Evolutionary conservation across 345 rosid species (phyloP).

Genomic region (Salix brachista): DNA sequence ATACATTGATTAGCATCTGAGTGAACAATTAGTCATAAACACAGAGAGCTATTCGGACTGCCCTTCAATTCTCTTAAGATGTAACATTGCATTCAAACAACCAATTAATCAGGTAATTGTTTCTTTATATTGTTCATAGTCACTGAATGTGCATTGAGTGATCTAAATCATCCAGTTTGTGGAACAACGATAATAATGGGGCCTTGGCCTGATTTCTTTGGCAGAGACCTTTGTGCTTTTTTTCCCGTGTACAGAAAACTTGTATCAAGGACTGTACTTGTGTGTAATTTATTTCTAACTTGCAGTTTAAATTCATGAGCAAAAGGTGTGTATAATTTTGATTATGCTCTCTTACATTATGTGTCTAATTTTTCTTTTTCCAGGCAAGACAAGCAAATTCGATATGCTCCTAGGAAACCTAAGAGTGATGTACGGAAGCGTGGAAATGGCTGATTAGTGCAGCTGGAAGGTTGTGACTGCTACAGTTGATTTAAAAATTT

Average conservation of each 20-base stretch:
- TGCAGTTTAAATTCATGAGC: background rate
- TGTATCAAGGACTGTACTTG: background rate
- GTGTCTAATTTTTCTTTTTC: background rate
- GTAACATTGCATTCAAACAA: background rate
- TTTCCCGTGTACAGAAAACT: background rate
- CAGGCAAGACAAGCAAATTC: constrained; percentile 36
- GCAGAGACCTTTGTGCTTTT: background rate
- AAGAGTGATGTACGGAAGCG: constrained; percentile 26
- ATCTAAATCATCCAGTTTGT: background rate
- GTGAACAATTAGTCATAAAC: background rate
- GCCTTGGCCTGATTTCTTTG: background rate
- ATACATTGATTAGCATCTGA: too few relatives aligned
- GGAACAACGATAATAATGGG: background rate
- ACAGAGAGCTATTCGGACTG: background rate
- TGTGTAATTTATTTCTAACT: background rate
- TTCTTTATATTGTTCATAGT: background rate
- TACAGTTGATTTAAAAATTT: constrained; percentile 10
- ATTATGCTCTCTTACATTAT: background rate
- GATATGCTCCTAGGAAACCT: constrained; percentile 26
- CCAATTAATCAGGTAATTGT: background rate
- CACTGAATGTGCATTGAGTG: background rate
- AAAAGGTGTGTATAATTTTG: background rate
- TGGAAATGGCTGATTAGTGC: constrained; percentile 24
- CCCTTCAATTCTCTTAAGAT: background rate
- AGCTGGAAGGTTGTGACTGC: constrained; percentile 28